Conservation (phyloP, 768 basidiomycete genomes). For the Gymnopilus dilepis region DNA sequence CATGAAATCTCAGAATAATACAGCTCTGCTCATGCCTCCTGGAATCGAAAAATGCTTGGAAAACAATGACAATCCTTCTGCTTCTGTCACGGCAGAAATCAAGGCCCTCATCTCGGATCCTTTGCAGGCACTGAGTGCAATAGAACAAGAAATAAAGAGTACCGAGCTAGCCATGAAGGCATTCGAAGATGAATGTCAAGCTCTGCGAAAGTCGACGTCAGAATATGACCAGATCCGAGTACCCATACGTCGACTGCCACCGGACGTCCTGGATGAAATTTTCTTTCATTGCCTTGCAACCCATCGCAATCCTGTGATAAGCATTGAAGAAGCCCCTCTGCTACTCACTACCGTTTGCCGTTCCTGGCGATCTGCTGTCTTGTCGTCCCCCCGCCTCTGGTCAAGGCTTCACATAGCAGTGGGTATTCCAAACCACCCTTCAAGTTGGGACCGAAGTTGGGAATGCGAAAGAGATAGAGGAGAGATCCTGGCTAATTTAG, state of each 20-base stretch:
- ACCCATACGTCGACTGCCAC: background rate
- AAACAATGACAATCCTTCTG: background rate
- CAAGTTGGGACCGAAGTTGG: background rate
- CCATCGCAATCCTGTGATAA: constrained; percentile 2
- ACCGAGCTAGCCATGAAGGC: background rate
- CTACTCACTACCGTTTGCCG: background rate
- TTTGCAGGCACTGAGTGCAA: background rate
- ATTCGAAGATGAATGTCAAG: background rate
- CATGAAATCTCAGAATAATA: no score
- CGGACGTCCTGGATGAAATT: background rate
- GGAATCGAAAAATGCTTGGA: background rate
- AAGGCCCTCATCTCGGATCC: background rate
- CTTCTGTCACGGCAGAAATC: background rate
- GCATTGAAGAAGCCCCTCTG: background rate
- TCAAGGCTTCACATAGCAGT: background rate
- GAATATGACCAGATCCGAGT: background rate
- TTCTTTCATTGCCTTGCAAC: constrained; percentile 4
- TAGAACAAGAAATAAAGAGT: background rate
- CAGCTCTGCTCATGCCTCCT: no score
- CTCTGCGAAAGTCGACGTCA: background rate
- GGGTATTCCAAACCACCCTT: background rate
- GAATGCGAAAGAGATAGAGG: background rate
- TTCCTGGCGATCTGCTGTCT: background rate
- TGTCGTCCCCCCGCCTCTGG: constrained; percentile 9
- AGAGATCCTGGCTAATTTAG: background rate